A percentile compares a stretch with the other conserved stretches of the same genome.
Evolutionary conservation across 306 rosid species (phyloP).

Genomic region (Quercus parvula): DNA sequence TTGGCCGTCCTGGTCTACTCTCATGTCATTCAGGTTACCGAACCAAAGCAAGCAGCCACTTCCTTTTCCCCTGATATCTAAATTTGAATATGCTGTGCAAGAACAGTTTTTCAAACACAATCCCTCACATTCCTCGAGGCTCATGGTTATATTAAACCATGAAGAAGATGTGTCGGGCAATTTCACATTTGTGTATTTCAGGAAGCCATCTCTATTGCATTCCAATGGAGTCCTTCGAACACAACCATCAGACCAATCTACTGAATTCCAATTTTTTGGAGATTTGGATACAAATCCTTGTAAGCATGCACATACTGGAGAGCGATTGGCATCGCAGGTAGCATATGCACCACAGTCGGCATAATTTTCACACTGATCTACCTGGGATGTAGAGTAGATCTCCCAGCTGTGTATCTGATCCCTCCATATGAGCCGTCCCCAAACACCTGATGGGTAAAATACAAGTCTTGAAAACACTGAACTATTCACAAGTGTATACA

Average conservation of each 20-base stretch:
- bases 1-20: constrained; percentile 25
- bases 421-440: too few species aligned
- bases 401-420: too few species aligned
- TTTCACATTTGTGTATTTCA: not conserved
- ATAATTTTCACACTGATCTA: too few species aligned
- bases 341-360: constrained; percentile 24
- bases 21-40: constrained; percentile 24
- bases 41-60: constrained; percentile 45
- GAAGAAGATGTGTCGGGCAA: constrained; percentile 35
- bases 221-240: constrained; percentile 5
- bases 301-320: constrained; percentile 24
- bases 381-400: too few species aligned
- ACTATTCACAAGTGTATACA: too few species aligned
- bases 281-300: constrained; percentile 5
- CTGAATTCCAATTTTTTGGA: not conserved
- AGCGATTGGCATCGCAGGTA: not conserved
- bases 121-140: constrained; percentile 21
- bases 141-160: constrained; percentile 19
- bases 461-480: too few species aligned
- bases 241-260: constrained; percentile 26
- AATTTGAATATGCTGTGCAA: constrained; percentile 29
- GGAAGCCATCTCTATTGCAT: constrained; percentile 25
- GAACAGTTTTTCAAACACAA: constrained; percentile 31
- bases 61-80: constrained; percentile 15
- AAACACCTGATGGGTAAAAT: too few species aligned